A percentile compares a stretch with the other conserved stretches of the same genome.
Conservation (phyloP, 2,329 filamentous ascomycete genomes). For the Cladosporium sp. region DNA sequence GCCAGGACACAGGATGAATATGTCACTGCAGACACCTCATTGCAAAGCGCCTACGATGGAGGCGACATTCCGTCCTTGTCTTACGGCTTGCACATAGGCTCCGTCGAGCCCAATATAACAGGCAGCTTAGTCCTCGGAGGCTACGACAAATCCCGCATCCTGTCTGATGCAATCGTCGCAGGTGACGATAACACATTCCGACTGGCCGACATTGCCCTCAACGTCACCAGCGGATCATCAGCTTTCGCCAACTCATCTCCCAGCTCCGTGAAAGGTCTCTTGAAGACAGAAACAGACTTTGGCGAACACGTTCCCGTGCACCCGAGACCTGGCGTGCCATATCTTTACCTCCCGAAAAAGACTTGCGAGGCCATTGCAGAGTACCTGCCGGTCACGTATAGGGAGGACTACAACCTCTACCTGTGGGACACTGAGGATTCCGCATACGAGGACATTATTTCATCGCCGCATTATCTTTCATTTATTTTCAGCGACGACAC, state of each 20-base stretch:
- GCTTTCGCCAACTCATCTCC: conserved; percentile 28
- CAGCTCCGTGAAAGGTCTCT: conserved; percentile 18
- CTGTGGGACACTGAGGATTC: conserved; percentile 27
- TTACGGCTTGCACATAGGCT: conserved; percentile 19
- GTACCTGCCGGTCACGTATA: conserved; percentile 26
- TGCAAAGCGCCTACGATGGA: conserved; percentile 9
- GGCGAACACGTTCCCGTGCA: conserved; percentile 8
- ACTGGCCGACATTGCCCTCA: conserved; percentile 40
- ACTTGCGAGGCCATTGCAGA: conserved; percentile 28
- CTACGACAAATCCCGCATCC: conserved; percentile 18
- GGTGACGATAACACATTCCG: conserved; percentile 17
- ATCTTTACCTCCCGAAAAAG: conserved; percentile 25
- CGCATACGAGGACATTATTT: conserved; percentile 36
- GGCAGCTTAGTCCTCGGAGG: conserved; percentile 17
- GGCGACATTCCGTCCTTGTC: conserved; percentile 16
- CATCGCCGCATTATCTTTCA: conserved; percentile 38
- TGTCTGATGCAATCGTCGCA: conserved; percentile 12
- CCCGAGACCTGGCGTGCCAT: conserved; percentile 24
- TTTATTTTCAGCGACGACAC: conserved; percentile 35
- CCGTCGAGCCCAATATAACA: conserved; percentile 11
- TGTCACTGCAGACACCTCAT: not conserved
- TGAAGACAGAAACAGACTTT: conserved; percentile 2
- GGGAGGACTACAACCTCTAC: conserved; percentile 21
- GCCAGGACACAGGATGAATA: too few species aligned
- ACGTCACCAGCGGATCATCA: conserved; percentile 37